Percentiles rank a stretch among this genome's conserved stretches.
Evolutionary conservation across 352 stramenopile species (phyloP).

Genomic region (Phytopythium delawarense): DNA sequence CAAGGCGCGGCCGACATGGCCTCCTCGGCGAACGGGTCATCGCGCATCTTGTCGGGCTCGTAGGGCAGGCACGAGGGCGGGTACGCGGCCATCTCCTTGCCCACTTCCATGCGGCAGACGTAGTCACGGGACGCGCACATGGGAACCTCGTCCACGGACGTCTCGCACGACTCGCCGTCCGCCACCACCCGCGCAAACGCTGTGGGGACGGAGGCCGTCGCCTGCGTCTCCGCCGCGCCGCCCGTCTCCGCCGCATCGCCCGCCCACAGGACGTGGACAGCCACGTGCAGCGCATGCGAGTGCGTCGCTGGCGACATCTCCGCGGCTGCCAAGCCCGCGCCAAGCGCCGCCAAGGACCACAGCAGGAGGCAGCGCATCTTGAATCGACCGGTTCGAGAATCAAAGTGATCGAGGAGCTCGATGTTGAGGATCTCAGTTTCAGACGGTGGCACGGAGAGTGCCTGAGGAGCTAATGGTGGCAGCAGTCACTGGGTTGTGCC

Average conservation of each 20-base stretch:
- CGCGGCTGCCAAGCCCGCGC: background rate
- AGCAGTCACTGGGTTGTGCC: background rate
- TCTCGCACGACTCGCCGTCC: slow-evolving; percentile 25
- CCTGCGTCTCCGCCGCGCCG: background rate
- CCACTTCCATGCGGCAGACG: slow-evolving; percentile 44
- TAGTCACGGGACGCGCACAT: slow-evolving; percentile 44
- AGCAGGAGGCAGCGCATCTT: background rate
- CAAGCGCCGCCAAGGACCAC: background rate
- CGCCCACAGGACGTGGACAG: background rate
- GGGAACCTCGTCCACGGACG: slow-evolving; percentile 14
- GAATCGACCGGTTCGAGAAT: background rate
- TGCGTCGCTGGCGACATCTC: background rate
- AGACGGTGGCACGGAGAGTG: background rate
- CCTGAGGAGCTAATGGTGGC: background rate
- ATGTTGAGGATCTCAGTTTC: background rate
- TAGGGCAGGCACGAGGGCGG: slow-evolving; percentile 35
- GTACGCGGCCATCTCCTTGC: slow-evolving; percentile 29
- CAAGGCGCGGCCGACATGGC: slow-evolving; percentile 25
- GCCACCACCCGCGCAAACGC: slow-evolving; percentile 28
- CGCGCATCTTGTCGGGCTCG: slow-evolving; percentile 25
- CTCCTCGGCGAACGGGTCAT: slow-evolving; percentile 31
- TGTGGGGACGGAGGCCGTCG: background rate
- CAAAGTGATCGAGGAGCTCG: background rate
- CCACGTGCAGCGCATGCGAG: slow-evolving; percentile 1
- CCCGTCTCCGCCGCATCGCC: background rate